phyloP scores from a whole-genome alignment of 2,329 filamentous ascomycete species.

The Colletotrichum nymphaeae region DNA sequence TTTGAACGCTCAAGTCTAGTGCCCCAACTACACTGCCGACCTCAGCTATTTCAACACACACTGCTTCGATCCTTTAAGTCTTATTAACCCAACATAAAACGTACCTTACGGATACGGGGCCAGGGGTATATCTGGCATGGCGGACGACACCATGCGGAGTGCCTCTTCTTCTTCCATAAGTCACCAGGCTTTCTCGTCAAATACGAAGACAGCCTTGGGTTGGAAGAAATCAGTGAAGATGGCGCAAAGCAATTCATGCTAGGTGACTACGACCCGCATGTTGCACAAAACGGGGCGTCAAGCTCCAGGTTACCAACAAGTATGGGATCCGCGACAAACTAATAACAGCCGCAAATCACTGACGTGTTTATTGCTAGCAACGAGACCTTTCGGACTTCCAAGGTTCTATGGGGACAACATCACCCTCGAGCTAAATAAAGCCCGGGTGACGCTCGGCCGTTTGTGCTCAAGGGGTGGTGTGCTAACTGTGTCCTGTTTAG shows the following conservation, averaged over 20 bases:
- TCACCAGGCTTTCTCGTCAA: neutral
- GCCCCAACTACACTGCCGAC: neutral
- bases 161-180: neutral
- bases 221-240: neutral
- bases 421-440: slow-evolving; percentile 26
- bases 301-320: neutral
- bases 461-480: slow-evolving; percentile 10
- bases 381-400: neutral
- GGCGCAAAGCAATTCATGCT: neutral
- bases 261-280: neutral
- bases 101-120: neutral
- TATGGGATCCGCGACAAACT: neutral
- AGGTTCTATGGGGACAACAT: neutral
- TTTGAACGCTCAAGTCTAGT: neutral
- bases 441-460: slow-evolving; percentile 7
- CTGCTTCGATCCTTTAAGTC: neutral
- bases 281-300: neutral
- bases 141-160: neutral
- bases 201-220: neutral
- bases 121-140: neutral
- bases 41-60: neutral
- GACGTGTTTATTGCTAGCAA: neutral
- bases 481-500: slow-evolving; percentile 7
- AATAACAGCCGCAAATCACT: neutral
- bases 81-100: neutral